phyloP scores from a whole-genome alignment of 176 grass and related monocot species.

The Avena sativa region DNA sequence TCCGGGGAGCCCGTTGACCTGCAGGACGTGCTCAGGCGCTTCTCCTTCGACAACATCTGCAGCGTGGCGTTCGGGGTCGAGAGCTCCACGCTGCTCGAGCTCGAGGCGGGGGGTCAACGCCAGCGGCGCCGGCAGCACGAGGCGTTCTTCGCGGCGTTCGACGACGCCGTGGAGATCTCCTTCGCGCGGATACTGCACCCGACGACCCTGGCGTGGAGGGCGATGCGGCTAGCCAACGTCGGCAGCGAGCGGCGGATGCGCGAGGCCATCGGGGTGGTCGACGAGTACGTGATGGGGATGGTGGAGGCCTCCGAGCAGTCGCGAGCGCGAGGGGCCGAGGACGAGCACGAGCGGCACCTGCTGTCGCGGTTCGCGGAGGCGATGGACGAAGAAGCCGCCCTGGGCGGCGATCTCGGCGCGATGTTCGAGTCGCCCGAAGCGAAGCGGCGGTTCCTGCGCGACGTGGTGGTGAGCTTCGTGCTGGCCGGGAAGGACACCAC shows the following conservation, averaged over 20 bases:
- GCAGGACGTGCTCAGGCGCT: constrained; percentile 64
- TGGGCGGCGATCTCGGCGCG: constrained; percentile 34
- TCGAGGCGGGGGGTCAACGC: background rate
- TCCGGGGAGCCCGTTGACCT: constrained; percentile 47
- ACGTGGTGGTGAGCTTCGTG: constrained; percentile 72
- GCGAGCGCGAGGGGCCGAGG: background rate
- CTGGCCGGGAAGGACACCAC: constrained; percentile 71
- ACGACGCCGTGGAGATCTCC: constrained; percentile 63
- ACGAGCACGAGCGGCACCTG: constrained; percentile 44
- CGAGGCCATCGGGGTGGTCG: constrained; percentile 47
- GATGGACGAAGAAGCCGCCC: constrained; percentile 45
- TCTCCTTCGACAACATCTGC: constrained; percentile 67
- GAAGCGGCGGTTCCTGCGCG: constrained; percentile 67
- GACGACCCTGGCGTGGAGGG: constrained; percentile 50
- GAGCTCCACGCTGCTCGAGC: constrained; percentile 34
- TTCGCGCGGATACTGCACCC: constrained; percentile 62
- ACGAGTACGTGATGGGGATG: constrained; percentile 51
- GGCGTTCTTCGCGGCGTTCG: constrained; percentile 61
- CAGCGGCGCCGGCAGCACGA: constrained; percentile 7
- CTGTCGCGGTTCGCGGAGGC: constrained; percentile 64
- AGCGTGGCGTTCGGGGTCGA: constrained; percentile 64
- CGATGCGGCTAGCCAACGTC: constrained; percentile 47
- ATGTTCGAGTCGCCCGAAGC: constrained; percentile 45
- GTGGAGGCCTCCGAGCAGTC: background rate
- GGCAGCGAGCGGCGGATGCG: constrained; percentile 64